Evolutionary conservation across 2,329 filamentous ascomycete species (phyloP).

Genomic region (Monosporascus sp.): DNA sequence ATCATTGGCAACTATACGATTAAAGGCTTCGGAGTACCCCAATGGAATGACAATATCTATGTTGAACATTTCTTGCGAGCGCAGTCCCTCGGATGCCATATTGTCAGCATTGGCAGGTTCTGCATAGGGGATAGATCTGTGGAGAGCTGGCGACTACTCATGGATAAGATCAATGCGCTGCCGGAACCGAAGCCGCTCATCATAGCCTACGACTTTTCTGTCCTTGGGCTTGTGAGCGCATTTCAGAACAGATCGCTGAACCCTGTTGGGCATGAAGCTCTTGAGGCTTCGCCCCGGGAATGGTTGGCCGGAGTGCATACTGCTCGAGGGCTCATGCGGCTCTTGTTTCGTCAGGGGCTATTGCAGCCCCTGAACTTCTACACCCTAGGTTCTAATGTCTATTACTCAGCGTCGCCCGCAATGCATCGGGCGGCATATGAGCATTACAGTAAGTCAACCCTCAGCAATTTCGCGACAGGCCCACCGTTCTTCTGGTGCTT

Average conservation of each 20-base stretch:
- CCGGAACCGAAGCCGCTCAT: constrained; percentile 46
- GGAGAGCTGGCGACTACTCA: constrained; percentile 43
- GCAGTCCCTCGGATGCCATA: constrained; percentile 51
- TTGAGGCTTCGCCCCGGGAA: constrained; percentile 34
- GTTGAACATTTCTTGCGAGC: constrained; percentile 49
- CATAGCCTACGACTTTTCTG: constrained; percentile 40
- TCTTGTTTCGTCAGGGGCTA: constrained; percentile 55
- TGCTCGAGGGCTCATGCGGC: constrained; percentile 49
- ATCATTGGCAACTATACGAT: constrained; percentile 55
- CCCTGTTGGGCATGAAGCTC: constrained; percentile 41
- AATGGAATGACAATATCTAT: constrained; percentile 52
- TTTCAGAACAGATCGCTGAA: constrained; percentile 46
- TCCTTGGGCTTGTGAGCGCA: constrained; percentile 37
- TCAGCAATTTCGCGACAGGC: neutral
- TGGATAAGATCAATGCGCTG: constrained; percentile 39
- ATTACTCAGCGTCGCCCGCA: constrained; percentile 65
- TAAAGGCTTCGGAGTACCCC: constrained; percentile 37
- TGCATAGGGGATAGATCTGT: constrained; percentile 50
- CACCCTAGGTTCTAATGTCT: constrained; percentile 62
- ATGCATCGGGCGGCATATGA: constrained; percentile 68
- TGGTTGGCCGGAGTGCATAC: constrained; percentile 47
- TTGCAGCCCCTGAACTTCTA: constrained; percentile 64
- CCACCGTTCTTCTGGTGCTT: too few species aligned
- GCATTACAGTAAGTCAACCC: constrained; percentile 36
- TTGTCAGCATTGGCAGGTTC: constrained; percentile 57